These are phyloP conservation scores for Bolboschoenus planiculmis DNA, from an alignment of 176 grass and related monocot genomes.

Conservation along the genomic window DNA sequence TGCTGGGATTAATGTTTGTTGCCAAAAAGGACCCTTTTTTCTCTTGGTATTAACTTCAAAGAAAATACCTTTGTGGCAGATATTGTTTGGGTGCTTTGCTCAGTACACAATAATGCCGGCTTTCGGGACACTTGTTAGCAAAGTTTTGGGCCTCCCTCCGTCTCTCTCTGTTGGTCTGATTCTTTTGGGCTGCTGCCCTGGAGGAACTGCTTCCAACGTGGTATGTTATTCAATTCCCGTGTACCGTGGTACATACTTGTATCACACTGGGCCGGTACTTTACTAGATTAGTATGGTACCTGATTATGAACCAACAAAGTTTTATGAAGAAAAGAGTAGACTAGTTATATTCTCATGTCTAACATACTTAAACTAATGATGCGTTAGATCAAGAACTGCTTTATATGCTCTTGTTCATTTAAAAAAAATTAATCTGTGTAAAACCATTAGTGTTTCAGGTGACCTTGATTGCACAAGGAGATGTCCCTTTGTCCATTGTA, in stretches of 20 bases:
- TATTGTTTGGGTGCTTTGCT: slow-evolving; percentile 47
- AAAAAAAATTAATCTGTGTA: neutral
- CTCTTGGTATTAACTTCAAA: neutral
- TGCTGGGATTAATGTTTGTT: neutral
- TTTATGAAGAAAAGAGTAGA: neutral
- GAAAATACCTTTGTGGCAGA: slow-evolving; percentile 26
- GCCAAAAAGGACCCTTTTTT: neutral
- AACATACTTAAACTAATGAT: neutral
- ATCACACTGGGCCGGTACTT: neutral
- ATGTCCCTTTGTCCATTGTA: slow-evolving; percentile 63
- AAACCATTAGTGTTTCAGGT: slow-evolving; percentile 58
- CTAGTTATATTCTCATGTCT: neutral
- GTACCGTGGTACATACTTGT: neutral
- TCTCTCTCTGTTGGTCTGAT: slow-evolving; percentile 51
- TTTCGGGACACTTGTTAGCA: slow-evolving; percentile 46
- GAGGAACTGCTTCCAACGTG: slow-evolving; percentile 84
- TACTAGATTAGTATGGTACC: no score
- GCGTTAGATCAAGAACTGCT: neutral
- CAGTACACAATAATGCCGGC: slow-evolving; percentile 75
- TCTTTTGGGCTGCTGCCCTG: slow-evolving; percentile 68
- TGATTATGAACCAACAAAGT: neutral
- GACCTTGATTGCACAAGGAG: slow-evolving; percentile 69
- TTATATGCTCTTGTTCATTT: neutral
- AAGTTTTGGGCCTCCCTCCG: slow-evolving; percentile 43
- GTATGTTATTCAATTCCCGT: slow-evolving; percentile 30